Base-by-base conservation (phyloP, 2,329 filamentous ascomycete species). In the Fusarium miscanthi region DNA sequence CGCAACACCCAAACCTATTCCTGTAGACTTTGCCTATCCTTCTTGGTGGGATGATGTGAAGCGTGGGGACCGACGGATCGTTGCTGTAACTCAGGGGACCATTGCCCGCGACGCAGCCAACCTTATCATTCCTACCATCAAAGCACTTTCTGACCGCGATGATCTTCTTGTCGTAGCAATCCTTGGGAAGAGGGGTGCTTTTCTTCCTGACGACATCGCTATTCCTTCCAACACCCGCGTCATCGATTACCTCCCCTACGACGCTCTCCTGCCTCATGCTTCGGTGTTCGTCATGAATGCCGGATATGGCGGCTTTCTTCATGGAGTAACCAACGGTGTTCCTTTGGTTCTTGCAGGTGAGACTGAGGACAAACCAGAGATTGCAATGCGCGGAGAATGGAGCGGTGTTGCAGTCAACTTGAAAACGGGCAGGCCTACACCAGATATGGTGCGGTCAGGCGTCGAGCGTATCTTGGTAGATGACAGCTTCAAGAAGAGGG, bases 41-140 rank as follows among this genome's bases (percentile, higher is more conserved):
- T 33, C 73, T 11, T 88, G 85, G 83, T 88, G 85, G 85, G 82
- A 84, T 8, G 78, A 88, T 21, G 73, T 80, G 14, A 75, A 70
- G 27, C 69, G 48, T 51, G 76, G 72, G 1, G 69, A 80, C 25
- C 84, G 82, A 61, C 82, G 81, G 56, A 69, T 88, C 30, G 77
- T 88, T 9, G 79, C 82, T 25, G 85, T 87, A 10, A 81, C 82
- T 2, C 86, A 87, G 70, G 86, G 86, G 8, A 88, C 86, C 6
- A 71, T 85, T 6, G 81, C 80, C 13, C 70, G 73, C 25, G 76
- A 84, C 25, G 82, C 82, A 62, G 71, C 73, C 12, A 78, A 86
- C 33, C 80, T 88, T 6, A 72, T 87, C 19, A 68, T 85, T 4
- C 86, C 87, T 2, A 82, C 85, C 1, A 78, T 88, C 27, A 56